Evolutionary conservation across 108 stramenopile genomes (phyloP), one percentile per base, ranked within the genome.

Genomic region (Phaeodactylum tricornutum): DNA sequence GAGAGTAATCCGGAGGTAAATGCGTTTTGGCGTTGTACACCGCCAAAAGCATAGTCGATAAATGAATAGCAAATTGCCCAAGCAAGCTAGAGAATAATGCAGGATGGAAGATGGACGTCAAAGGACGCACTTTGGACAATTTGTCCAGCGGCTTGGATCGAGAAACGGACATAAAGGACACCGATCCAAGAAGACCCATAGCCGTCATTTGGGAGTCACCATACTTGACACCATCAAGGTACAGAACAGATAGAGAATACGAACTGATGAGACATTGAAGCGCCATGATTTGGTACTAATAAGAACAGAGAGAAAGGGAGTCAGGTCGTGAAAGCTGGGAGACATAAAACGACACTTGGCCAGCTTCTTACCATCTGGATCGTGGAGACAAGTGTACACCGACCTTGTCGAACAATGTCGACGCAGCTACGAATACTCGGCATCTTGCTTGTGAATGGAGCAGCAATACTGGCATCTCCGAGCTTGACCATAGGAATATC

Each of bases 171-270:
- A 96, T 91, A 67, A 88, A 96, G 12, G 94, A 91, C 30, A 93
- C 69, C 17, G 84, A 74, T 36, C 87, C 84, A 5, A 98, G 75
- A 76, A 90, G 84, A 34, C 88, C 84, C 72, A 83, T 81, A 1
- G 92, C 87, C 17, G 90, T 94, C 95, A 93, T 94, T 73, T 98
- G 97, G 4, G 84, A 77, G 53, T 98, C 97, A 7, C 92, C 92
- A 50, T 92, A 94, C 57, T 95, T 95, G 26, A 95, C 95, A 0
- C 96, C 95, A 66, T 97, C 94, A 35, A 98, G 72, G 61, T 93
- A 95, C 17, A 98, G 84, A 5, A 91, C 95, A 2, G 89, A 87
- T 50, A 98, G 64, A 0, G 92, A 92, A 64, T 98, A 98, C 23
- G 97, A 95, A 40, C 87, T 91, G 57, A 98, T 98, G 25, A 95